Percentiles rank a stretch among this genome's conserved stretches.
Evolutionary conservation across 306 rosid genomes (phyloP).

Genomic region (Hippophae tibetana): DNA sequence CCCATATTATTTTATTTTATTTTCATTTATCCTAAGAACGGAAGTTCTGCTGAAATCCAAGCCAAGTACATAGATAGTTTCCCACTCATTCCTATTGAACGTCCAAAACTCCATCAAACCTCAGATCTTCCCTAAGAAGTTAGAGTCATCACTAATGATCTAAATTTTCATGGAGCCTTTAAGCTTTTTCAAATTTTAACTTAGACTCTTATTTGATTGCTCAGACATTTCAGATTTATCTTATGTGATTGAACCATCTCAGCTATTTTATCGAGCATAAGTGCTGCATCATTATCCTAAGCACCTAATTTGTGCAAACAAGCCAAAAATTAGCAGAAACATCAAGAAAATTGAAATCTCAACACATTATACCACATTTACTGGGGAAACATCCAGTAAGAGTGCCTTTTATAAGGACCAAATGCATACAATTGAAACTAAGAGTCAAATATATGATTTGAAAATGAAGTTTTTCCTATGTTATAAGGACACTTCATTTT

Average conservation of each 20-base stretch:
- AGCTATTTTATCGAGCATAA: not conserved
- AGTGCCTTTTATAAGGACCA: too few relatives aligned
- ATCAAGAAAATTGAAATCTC: not conserved
- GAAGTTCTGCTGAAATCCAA: not conserved
- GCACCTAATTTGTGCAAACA: not conserved
- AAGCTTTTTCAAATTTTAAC: not conserved
- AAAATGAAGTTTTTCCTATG: too few relatives aligned
- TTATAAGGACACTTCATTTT: too few relatives aligned
- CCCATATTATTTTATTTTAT: too few relatives aligned
- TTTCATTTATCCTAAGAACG: too few relatives aligned
- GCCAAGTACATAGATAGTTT: not conserved
- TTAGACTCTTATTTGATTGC: not conserved
- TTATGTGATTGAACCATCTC: not conserved
- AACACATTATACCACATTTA: not conserved
- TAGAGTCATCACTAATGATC: not conserved
- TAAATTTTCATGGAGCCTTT: not conserved
- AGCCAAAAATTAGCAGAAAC: not conserved
- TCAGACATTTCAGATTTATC: not conserved
- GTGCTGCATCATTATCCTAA: not conserved
- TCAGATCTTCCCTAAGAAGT: not conserved
- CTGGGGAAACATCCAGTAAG: not conserved
- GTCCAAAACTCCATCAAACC: not conserved
- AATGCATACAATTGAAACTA: too few relatives aligned
- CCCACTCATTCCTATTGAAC: not conserved
- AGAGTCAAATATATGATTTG: too few relatives aligned